A percentile compares a stretch with the other conserved stretches of the same genome.
Evolutionary conservation across 2,329 filamentous ascomycete species (phyloP).

Genomic region (Pseudogymnoascus sp.): DNA sequence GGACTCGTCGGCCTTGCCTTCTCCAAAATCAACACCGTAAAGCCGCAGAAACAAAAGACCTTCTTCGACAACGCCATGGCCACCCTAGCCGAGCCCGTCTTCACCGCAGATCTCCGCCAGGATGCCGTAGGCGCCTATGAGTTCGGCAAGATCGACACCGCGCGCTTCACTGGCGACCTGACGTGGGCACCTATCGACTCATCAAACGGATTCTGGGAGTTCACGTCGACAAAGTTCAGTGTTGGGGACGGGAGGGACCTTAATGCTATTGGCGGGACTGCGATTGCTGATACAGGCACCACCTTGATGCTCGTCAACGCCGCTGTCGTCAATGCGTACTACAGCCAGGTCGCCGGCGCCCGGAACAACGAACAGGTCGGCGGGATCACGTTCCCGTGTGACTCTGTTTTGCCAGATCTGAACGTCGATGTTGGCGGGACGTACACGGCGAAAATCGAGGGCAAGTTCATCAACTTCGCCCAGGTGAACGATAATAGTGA

Average conservation of each 20-base stretch:
- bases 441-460: conserved; percentile 38
- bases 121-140: conserved; percentile 41
- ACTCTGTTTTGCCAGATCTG: conserved; percentile 29
- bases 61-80: conserved; percentile 29
- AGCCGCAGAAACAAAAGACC: conserved; percentile 28
- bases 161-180: conserved; percentile 46
- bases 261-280: conserved; percentile 45
- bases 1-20: conserved; percentile 56
- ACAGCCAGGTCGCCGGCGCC: conserved; percentile 30
- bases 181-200: conserved; percentile 42
- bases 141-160: conserved; percentile 47
- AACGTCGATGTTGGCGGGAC: conserved; percentile 31
- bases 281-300: conserved; percentile 38
- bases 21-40: conserved; percentile 29
- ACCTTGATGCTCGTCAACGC: conserved; percentile 33
- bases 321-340: conserved; percentile 34
- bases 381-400: conserved; percentile 33
- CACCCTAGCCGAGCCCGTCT: conserved; percentile 43
- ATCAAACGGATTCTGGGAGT: conserved; percentile 47
- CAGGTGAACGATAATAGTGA: conserved; percentile 42
- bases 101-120: conserved; percentile 47
- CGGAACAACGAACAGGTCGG: conserved; percentile 28
- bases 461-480: conserved; percentile 44
- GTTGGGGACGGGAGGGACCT: conserved; percentile 39
- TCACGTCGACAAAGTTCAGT: conserved; percentile 41